Evolutionary conservation across 2,329 filamentous ascomycete genomes (phyloP).

Genomic region (Penicillium brasilianum): DNA sequence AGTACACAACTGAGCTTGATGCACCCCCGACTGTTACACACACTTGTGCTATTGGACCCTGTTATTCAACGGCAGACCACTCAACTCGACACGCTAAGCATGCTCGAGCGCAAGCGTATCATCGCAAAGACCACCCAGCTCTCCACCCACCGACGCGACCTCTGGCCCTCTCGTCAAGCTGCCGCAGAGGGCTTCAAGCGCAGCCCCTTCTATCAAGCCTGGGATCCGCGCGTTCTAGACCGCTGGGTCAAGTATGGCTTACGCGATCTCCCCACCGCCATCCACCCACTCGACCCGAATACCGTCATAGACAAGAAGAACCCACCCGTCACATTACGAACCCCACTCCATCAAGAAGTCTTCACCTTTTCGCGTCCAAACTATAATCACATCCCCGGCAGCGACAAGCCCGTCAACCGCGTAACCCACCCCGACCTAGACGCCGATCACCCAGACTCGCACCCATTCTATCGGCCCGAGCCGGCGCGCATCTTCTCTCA

Average conservation of each 20-base stretch:
- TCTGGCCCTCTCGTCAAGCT: conserved; percentile 76
- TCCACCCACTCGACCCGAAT: conserved; percentile 38
- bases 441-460: conserved; percentile 34
- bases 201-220: conserved; percentile 77
- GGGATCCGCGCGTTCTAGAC: conserved; percentile 81
- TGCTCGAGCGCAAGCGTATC: conserved; percentile 28
- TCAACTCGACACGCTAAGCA: conserved; percentile 38
- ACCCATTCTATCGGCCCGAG: conserved; percentile 54
- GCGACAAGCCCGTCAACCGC: conserved; percentile 44
- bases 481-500: conserved; percentile 44
- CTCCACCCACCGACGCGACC: conserved; percentile 75
- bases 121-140: conserved; percentile 52
- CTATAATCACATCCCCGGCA: conserved; percentile 63
- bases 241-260: conserved; percentile 75
- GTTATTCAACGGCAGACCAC: conserved; percentile 66
- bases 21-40: conserved; percentile 79
- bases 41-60: conserved; percentile 81
- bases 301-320: conserved; percentile 17
- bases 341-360: conserved; percentile 87
- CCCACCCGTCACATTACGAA: conserved; percentile 70
- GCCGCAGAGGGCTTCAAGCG: conserved; percentile 70
- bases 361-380: conserved; percentile 56
- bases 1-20: conserved; percentile 70
- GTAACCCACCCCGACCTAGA: conserved; percentile 55
- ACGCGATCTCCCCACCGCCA: conserved; percentile 71